Evolutionary conservation across 164 flowering plant genomes (phyloP).

Genomic region (Annona cherimola): DNA sequence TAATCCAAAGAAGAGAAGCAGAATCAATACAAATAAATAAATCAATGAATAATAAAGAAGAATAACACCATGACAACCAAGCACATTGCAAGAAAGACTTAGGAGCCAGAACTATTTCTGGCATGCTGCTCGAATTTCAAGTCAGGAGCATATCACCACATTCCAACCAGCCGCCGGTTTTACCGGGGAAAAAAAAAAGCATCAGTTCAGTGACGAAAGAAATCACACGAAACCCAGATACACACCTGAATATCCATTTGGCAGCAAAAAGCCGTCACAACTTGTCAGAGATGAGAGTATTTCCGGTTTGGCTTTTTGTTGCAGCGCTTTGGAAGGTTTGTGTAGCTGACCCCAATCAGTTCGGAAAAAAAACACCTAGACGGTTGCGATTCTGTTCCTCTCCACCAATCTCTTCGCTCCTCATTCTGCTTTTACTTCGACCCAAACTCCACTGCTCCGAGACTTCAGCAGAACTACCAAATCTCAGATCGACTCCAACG

Average conservation of each 20-base stretch:
- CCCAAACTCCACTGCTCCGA: too few relatives aligned
- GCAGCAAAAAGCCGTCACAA: neutral
- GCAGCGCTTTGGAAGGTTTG: too few relatives aligned
- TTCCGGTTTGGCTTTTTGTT: too few relatives aligned
- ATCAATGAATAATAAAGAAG: neutral
- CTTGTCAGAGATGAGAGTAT: neutral
- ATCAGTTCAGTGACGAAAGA: neutral
- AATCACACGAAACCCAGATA: neutral
- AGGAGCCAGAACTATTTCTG: neutral
- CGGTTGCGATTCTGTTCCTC: neutral
- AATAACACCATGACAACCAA: neutral
- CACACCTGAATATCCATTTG: slow-evolving; percentile 17
- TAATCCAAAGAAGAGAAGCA: neutral
- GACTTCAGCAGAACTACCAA: too few relatives aligned
- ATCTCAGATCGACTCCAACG: too few relatives aligned
- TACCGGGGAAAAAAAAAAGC: neutral
- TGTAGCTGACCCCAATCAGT: too few relatives aligned
- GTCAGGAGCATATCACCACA: neutral
- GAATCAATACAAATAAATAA: neutral
- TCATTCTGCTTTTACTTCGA: too few relatives aligned
- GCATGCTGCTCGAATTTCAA: neutral
- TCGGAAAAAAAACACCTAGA: too few relatives aligned
- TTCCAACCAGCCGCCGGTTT: neutral
- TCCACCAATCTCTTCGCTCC: too few relatives aligned
- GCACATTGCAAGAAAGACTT: neutral